Evolutionary conservation across 176 grass and related monocot genomes (phyloP), one percentile per base, ranked within the genome.

Genomic region (Avena eriantha): DNA sequence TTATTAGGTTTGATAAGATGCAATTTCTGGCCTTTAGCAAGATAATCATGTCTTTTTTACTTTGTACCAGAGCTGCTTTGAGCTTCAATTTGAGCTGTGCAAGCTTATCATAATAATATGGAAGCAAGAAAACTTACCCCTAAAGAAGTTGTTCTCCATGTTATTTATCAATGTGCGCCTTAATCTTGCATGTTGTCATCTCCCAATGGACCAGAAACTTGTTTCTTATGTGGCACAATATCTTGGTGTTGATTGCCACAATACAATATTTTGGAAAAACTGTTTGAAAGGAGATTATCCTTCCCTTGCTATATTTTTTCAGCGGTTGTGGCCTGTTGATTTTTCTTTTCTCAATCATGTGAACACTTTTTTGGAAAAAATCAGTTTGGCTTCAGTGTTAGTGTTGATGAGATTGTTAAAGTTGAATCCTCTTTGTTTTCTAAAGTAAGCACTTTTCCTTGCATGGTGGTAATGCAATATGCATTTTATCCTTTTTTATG

Each of bases 81-180:
- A 98, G 76, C 86, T 93, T 82, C 93, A 94, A 49, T 88, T 90
- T 92, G 84, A 93, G 12, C 81, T 98, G 61, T 94, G 93, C 84
- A 92, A 95, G 67, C 36, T 94, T 53, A 88, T 95, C 75, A 80
- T 89, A 41, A 91, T 45, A 59, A 90, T 86, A 78, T 95, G 90
- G 81, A 82, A 94, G 74, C 57, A 34, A 81, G 92, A 95, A 76
- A 92, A 85, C 49, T 77, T 92, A 57, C 84, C 91, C 9, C 35
- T 88, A 74, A 88, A 95, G 50, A 92, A 89, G 59, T 80, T 91
- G 73, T 87, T 94, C 81, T 80, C 86, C 23, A 76, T 88, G 72
- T 64, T 97, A 51, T 93, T 92, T 69, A 87, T 65, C 83, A 83
- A 61, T 23, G 87, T 93, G 59, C 82, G 93, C 16, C 93, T 98